Evolutionary conservation across 2,329 filamentous ascomycete genomes (phyloP).

Genomic region (Aspergillus amoenus): DNA sequence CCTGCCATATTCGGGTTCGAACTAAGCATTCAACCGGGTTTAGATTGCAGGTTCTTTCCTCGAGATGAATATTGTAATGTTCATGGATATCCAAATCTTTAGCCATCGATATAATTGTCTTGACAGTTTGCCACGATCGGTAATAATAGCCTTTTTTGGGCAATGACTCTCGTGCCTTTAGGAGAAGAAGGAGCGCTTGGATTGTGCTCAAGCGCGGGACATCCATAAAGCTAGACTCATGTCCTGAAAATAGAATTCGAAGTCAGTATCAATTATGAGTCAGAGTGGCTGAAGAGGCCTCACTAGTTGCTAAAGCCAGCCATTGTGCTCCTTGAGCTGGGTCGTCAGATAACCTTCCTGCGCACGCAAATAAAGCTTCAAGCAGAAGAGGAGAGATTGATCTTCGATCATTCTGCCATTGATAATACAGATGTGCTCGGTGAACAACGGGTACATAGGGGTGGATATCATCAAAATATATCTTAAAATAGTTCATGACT

Average conservation of each 20-base stretch:
- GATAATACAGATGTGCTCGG: conserved; percentile 76
- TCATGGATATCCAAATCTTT: conserved; percentile 89
- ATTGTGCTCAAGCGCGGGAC: conserved; percentile 86
- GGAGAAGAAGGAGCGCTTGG: conserved; percentile 79
- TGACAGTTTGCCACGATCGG: conserved; percentile 93
- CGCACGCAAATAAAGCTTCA: conserved; percentile 88
- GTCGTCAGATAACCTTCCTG: conserved; percentile 78
- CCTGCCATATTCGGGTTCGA: conserved; percentile 87
- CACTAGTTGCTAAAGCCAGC: conserved; percentile 85
- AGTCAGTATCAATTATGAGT: conserved; percentile 10
- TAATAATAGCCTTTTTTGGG: conserved; percentile 95
- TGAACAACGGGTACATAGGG: conserved; percentile 90
- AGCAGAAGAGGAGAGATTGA: conserved; percentile 85
- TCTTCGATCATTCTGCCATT: conserved; percentile 82
- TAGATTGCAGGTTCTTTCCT: conserved; percentile 68
- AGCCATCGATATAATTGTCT: conserved; percentile 88
- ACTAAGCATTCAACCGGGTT: conserved; percentile 73
- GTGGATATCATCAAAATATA: conserved; percentile 88
- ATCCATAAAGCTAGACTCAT: conserved; percentile 92
- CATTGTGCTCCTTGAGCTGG: conserved; percentile 84
- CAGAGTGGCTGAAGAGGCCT: conserved; percentile 28
- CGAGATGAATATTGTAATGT: conserved; percentile 75
- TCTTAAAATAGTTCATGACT: conserved; percentile 78
- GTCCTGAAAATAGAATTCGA: conserved; percentile 56
- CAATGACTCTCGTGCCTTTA: conserved; percentile 89